These are phyloP conservation scores for Lineolata rhizophorae DNA, from an alignment of 495 filamentous ascomycete species.

Conservation along the genomic window DNA sequence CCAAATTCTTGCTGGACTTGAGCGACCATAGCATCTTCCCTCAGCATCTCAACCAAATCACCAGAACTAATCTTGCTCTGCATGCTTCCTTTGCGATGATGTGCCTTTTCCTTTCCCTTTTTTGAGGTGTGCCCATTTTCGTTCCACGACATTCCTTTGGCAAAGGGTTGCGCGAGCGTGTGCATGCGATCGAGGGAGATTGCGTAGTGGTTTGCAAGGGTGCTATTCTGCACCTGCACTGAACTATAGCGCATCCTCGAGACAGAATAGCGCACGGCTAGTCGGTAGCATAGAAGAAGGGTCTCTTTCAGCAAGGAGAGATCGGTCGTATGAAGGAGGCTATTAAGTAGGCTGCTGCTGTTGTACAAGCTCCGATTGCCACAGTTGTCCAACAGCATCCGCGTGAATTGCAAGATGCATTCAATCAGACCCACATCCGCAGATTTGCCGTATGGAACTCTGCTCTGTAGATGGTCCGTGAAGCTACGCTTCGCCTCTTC, in stretches of 20 bases:
- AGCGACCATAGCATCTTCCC: too few relatives aligned
- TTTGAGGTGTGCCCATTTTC: slow-evolving; percentile 9
- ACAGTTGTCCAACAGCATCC: slow-evolving; percentile 75
- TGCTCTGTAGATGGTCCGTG: slow-evolving; percentile 16
- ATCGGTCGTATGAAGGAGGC: slow-evolving; percentile 71
- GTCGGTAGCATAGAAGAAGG: slow-evolving; percentile 53
- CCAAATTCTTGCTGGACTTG: too few relatives aligned
- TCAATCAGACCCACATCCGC: slow-evolving; percentile 56
- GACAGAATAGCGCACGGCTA: slow-evolving; percentile 83
- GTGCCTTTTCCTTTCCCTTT: slow-evolving; percentile 57
- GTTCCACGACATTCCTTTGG: too few relatives aligned
- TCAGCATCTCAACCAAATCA: too few relatives aligned
- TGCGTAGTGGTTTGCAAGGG: slow-evolving; percentile 72
- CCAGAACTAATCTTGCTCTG: too few relatives aligned
- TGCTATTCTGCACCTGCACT: slow-evolving; percentile 36
- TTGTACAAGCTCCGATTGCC: slow-evolving; percentile 92
- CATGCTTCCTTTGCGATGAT: too few relatives aligned
- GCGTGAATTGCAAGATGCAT: slow-evolving; percentile 61
- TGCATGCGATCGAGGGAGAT: slow-evolving; percentile 79
- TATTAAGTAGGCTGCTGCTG: slow-evolving; percentile 71
- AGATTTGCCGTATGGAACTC: slow-evolving; percentile 38
- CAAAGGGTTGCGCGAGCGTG: slow-evolving; percentile 62
- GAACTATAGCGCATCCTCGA: slow-evolving; percentile 48
- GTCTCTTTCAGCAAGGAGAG: slow-evolving; percentile 50
- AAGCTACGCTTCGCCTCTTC: slow-evolving; percentile 18